Evolutionary conservation across 2,329 filamentous ascomycete genomes (phyloP).

Genomic region (Aureobasidium sp.): DNA sequence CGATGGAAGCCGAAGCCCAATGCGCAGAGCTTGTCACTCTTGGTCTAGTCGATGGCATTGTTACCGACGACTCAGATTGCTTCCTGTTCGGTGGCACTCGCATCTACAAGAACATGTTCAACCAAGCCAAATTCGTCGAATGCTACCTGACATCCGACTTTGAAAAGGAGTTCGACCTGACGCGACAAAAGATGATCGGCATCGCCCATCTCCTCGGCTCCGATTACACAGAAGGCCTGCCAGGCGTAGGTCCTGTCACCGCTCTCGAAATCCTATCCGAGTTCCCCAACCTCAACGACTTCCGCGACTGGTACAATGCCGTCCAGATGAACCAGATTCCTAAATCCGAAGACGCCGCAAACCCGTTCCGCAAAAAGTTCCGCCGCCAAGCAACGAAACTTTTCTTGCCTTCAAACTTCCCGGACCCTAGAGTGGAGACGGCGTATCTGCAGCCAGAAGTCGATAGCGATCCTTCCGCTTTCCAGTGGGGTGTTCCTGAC

Average conservation of each 20-base stretch:
- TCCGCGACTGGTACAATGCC: slow-evolving; percentile 78
- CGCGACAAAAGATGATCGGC: slow-evolving; percentile 76
- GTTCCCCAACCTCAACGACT: slow-evolving; percentile 66
- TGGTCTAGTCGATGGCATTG: slow-evolving; percentile 89
- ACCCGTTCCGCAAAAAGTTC: slow-evolving; percentile 76
- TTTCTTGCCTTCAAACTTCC: slow-evolving; percentile 74
- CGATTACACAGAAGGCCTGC: slow-evolving; percentile 89
- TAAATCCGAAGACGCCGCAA: slow-evolving; percentile 46
- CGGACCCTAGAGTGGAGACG: slow-evolving; percentile 64
- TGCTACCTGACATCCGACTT: slow-evolving; percentile 81
- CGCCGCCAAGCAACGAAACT: slow-evolving; percentile 75
- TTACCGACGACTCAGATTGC: slow-evolving; percentile 93
- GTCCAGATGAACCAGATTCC: slow-evolving; percentile 61
- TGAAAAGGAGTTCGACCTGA: slow-evolving; percentile 79
- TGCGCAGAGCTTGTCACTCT: slow-evolving; percentile 83
- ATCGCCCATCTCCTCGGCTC: slow-evolving; percentile 86
- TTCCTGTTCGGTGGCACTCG: slow-evolving; percentile 94
- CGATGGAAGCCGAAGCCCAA: slow-evolving; percentile 98
- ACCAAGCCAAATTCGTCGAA: slow-evolving; percentile 94
- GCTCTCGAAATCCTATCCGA: slow-evolving; percentile 91
- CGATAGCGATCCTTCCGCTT: slow-evolving; percentile 64
- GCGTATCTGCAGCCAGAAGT: slow-evolving; percentile 85
- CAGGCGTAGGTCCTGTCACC: slow-evolving; percentile 86
- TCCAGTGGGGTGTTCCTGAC: slow-evolving; percentile 95
- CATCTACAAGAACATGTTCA: slow-evolving; percentile 99